These are phyloP conservation scores for Suhomyces anneliseae DNA, from an alignment of 1,139 yeast genomes.

Conservation along the genomic window DNA sequence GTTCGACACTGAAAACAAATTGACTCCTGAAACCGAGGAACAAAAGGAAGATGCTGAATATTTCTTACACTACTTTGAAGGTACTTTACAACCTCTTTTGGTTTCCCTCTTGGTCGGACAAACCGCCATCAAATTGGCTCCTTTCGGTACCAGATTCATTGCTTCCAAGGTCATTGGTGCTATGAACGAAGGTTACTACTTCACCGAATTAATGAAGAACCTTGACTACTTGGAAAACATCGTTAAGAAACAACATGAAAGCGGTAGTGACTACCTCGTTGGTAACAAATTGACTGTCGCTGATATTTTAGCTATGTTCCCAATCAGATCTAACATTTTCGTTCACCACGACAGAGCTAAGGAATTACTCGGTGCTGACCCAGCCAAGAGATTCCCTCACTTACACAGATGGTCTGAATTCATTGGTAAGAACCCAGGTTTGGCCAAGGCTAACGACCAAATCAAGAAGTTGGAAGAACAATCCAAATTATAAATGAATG, in stretches of 20 bases:
- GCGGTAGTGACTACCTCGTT: slow-evolving; percentile 31
- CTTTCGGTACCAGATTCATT: slow-evolving; percentile 28
- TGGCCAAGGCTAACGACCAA: slow-evolving; percentile 21
- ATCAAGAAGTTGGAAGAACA: slow-evolving; percentile 10
- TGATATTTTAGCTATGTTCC: slow-evolving; percentile 41
- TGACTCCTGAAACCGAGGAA: slow-evolving; percentile 25
- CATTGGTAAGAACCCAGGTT: slow-evolving; percentile 21
- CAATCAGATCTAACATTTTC: slow-evolving; percentile 27
- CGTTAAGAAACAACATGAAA: slow-evolving; percentile 27
- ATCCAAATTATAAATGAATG: slow-evolving; percentile 1
- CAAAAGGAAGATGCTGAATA: slow-evolving; percentile 33
- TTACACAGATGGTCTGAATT: slow-evolving; percentile 27
- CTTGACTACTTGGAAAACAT: slow-evolving; percentile 33
- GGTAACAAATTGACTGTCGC: slow-evolving; percentile 41
- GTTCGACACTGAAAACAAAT: slow-evolving; percentile 29
- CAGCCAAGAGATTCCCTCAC: slow-evolving; percentile 22
- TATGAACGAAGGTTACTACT: slow-evolving; percentile 30
- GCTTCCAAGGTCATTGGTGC: slow-evolving; percentile 18
- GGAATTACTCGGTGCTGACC: slow-evolving; percentile 10
- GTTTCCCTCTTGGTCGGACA: slow-evolving; percentile 32
- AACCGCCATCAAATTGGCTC: slow-evolving; percentile 30
- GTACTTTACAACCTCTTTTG: slow-evolving; percentile 35
- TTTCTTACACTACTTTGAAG: slow-evolving; percentile 43
- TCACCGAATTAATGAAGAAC: slow-evolving; percentile 25
- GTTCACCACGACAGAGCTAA: slow-evolving; percentile 13